phyloP scores from a whole-genome alignment of 768 basidiomycete genomes.

The Phallus indusiatus region DNA sequence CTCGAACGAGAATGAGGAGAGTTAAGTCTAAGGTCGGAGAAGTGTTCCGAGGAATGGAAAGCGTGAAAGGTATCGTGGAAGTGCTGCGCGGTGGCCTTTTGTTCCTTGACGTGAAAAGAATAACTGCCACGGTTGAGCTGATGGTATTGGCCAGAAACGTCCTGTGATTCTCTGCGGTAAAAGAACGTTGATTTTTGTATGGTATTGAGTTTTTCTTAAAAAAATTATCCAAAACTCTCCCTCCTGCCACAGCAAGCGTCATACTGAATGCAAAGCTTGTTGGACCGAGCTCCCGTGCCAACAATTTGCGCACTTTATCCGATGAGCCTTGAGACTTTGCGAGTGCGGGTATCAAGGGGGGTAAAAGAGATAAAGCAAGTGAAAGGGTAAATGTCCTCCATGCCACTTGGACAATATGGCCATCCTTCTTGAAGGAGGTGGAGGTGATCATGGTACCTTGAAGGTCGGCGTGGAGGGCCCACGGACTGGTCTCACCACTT shows the following conservation, averaged over 20 bases:
- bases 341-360: conserved; percentile 48
- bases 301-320: conserved; percentile 23
- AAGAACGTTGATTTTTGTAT: background rate
- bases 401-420: conserved; percentile 24
- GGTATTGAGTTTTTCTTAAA: conserved; percentile 23
- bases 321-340: conserved; percentile 17
- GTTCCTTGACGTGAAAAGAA: conserved; percentile 46
- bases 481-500: no score
- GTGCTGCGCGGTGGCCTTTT: conserved; percentile 20
- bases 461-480: background rate
- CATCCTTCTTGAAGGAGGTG: background rate
- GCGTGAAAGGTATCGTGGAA: conserved; percentile 19
- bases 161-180: background rate
- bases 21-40: conserved; percentile 64
- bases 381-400: conserved; percentile 60
- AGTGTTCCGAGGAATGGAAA: conserved; percentile 10
- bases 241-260: conserved; percentile 56
- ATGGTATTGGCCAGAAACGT: conserved; percentile 50
- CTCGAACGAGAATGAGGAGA: conserved; percentile 57
- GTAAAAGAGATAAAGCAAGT: conserved; percentile 57
- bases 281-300: conserved; percentile 47
- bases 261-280: conserved; percentile 66
- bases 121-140: conserved; percentile 46
- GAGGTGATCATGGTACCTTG: background rate
- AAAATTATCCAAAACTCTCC: conserved; percentile 39